These are phyloP conservation scores for Podila horticola DNA, from an alignment of 192 early-diverging fungal species.

Conservation along the genomic window DNA sequence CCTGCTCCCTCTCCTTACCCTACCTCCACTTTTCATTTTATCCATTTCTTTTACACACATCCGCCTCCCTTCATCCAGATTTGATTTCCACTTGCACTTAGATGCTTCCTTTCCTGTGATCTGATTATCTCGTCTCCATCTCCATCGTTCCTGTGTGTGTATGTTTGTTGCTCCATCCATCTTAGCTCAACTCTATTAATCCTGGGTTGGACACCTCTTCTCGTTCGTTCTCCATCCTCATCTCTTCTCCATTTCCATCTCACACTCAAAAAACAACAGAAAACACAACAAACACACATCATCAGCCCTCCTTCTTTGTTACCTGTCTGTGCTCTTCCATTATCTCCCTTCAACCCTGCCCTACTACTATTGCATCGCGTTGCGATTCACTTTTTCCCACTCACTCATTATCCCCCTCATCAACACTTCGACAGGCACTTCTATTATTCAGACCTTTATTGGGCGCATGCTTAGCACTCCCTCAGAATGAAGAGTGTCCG, in stretches of 20 bases:
- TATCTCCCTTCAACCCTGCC: too few species aligned
- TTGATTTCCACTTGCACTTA: too few species aligned
- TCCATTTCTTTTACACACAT: neutral
- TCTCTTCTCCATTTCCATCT: neutral
- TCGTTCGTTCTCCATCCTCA: constrained; percentile 1
- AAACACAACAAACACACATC: too few species aligned
- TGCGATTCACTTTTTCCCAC: neutral
- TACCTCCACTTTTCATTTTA: neutral
- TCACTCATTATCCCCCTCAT: neutral
- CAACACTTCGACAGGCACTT: neutral
- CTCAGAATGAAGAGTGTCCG: constrained; percentile 53
- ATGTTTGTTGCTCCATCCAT: too few species aligned
- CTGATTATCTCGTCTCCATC: too few species aligned
- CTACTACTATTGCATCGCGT: too few species aligned
- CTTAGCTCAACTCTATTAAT: too few species aligned
- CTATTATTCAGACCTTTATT: neutral
- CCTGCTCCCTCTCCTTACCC: too few species aligned
- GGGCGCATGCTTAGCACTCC: constrained; percentile 40
- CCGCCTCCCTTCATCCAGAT: too few species aligned
- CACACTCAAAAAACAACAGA: neutral
- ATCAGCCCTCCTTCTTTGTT: neutral
- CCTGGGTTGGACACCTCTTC: neutral
- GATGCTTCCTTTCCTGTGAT: too few species aligned
- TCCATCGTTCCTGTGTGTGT: too few species aligned
- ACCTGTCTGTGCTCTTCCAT: neutral